These are phyloP conservation scores for Davidsoniella australis DNA, from an alignment of 2,329 filamentous ascomycete genomes.

Conservation along the genomic window DNA sequence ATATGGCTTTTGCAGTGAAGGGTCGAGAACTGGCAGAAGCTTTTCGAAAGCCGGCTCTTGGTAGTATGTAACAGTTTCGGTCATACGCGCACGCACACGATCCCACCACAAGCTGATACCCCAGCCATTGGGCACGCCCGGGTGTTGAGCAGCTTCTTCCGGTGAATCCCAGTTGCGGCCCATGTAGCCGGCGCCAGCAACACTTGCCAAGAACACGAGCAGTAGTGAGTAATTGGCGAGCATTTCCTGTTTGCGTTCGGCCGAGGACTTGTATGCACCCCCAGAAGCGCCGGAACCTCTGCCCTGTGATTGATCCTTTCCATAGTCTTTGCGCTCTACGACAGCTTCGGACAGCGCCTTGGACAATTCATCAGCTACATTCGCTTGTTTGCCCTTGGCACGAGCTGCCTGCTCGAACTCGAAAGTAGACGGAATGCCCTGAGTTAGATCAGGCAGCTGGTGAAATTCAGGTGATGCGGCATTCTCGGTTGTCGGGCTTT, in stretches of 20 bases:
- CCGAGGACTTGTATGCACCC: conserved; percentile 75
- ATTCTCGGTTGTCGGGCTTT: conserved; percentile 6
- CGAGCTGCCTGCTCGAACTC: conserved; percentile 47
- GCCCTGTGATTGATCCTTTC: conserved; percentile 19
- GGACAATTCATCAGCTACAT: conserved; percentile 20
- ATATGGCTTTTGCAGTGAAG: conserved; percentile 68
- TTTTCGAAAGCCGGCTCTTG: conserved; percentile 91
- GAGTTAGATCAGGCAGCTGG: conserved; percentile 77
- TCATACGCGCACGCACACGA: conserved; percentile 58
- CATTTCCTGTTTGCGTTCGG: conserved; percentile 62
- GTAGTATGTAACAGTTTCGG: conserved; percentile 73
- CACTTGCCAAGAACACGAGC: conserved; percentile 35
- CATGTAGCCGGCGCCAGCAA: conserved; percentile 52
- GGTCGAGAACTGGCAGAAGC: conserved; percentile 68
- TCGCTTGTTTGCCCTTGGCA: conserved; percentile 3
- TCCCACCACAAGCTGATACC: conserved; percentile 58
- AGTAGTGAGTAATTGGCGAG: conserved; percentile 62
- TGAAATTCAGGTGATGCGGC: conserved; percentile 28
- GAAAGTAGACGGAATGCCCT: conserved; percentile 83
- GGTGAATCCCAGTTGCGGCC: conserved; percentile 80
- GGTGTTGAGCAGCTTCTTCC: conserved; percentile 52
- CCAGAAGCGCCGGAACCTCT: conserved; percentile 47
- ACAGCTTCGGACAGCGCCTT: conserved; percentile 16
- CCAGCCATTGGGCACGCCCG: conserved; percentile 68
- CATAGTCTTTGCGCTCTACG: conserved; percentile 24